A percentile compares a stretch with the other conserved stretches of the same genome.
Conservation (phyloP, 345 rosid genomes). For the Syzygium aromaticum region DNA sequence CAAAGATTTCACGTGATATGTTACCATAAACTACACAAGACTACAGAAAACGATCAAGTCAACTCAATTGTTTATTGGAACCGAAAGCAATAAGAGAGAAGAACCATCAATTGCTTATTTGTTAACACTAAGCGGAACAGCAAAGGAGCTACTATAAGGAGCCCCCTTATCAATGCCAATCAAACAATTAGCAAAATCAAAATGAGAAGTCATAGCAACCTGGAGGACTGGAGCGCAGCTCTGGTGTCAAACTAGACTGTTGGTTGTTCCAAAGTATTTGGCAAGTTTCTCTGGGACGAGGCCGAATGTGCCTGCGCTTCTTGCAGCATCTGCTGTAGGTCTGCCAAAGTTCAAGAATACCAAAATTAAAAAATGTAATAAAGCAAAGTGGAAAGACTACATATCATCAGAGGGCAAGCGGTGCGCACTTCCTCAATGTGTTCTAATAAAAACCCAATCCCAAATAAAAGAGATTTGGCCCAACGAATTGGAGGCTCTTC, state of each 20-base stretch:
- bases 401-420: background rate
- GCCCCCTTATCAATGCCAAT: background rate
- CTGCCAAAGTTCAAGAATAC: conserved; percentile 10
- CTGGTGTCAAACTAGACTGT: conserved; percentile 21
- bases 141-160: background rate
- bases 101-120: background rate
- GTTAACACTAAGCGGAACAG: background rate
- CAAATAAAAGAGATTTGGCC: background rate
- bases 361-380: background rate
- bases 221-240: conserved; percentile 38
- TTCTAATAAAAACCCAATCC: background rate
- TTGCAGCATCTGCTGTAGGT: conserved; percentile 24
- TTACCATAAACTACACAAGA: background rate
- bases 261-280: conserved; percentile 38
- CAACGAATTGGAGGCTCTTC: background rate
- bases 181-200: background rate
- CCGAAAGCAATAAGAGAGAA: background rate
- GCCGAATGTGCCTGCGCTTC: conserved; percentile 47
- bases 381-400: background rate
- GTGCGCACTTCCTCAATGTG: background rate
- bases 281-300: conserved; percentile 42
- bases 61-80: background rate
- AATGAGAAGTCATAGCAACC: conserved; percentile 15
- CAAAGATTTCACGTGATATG: background rate
- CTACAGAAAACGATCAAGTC: background rate